These are phyloP conservation scores for Lachancea nothofagi DNA, from an alignment of 805 yeast species.

Conservation along the genomic window DNA sequence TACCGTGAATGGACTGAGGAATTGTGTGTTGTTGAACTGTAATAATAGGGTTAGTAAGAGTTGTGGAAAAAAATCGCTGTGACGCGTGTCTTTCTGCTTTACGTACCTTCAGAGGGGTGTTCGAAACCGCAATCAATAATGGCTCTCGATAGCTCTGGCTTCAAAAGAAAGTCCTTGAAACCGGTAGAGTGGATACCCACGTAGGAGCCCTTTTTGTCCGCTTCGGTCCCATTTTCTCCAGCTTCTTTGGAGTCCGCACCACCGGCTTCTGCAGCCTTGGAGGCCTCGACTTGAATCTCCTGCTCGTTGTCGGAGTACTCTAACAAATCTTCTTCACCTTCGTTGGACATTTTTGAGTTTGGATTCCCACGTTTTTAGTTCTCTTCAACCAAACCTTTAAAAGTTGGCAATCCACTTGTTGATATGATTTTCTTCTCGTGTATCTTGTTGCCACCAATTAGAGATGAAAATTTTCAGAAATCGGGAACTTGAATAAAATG, in stretches of 20 bases:
- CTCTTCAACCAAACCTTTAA: no score
- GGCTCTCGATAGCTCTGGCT: slow-evolving; percentile 95
- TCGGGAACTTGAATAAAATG: not conserved
- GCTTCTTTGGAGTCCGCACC: slow-evolving; percentile 21
- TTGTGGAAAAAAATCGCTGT: not conserved
- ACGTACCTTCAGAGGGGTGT: slow-evolving; percentile 97
- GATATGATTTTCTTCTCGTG: slow-evolving; percentile 2
- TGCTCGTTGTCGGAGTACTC: slow-evolving; percentile 99
- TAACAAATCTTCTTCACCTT: slow-evolving; percentile 98
- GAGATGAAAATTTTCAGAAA: slow-evolving; percentile 4
- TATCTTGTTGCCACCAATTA: slow-evolving; percentile 1
- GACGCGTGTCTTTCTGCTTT: not conserved
- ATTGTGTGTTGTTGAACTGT: slow-evolving; percentile 95
- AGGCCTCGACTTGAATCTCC: slow-evolving; percentile 60
- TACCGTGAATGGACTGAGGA: slow-evolving; percentile 96
- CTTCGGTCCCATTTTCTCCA: slow-evolving; percentile 38
- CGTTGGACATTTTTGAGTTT: slow-evolving; percentile 64
- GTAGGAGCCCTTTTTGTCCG: slow-evolving; percentile 91
- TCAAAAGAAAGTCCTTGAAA: slow-evolving; percentile 92
- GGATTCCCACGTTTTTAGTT: slow-evolving; percentile 2
- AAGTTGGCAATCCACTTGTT: no score
- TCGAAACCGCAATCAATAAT: slow-evolving; percentile 99
- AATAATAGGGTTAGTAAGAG: slow-evolving; percentile 7
- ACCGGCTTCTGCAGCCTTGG: slow-evolving; percentile 38
- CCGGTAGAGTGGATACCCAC: slow-evolving; percentile 98